A percentile compares a stretch with the other conserved stretches of the same genome.
phyloP scores from a whole-genome alignment of 495 filamentous ascomycete species.

The Aspergillus nanangensis region DNA sequence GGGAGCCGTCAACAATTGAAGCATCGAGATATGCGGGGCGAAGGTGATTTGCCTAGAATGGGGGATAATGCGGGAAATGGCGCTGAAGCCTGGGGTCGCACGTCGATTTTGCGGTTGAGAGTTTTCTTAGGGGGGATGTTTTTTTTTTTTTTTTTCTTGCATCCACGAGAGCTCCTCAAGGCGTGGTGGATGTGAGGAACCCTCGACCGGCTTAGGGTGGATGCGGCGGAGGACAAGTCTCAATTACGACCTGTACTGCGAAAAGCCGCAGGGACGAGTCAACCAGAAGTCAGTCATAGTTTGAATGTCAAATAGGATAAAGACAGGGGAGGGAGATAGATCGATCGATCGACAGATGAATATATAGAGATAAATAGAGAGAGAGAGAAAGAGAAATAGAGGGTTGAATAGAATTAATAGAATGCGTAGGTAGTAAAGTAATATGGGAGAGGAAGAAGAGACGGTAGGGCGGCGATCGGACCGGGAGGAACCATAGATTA shows the following conservation, averaged over 20 bases:
- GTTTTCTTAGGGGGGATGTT: neutral
- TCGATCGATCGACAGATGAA: too few relatives aligned
- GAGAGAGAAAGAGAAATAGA: neutral
- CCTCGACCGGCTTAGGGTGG: neutral
- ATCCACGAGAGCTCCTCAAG: constrained; percentile 4
- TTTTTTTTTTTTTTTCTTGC: neutral
- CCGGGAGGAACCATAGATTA: constrained; percentile 10
- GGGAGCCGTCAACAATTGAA: constrained; percentile 14
- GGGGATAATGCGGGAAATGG: constrained; percentile 9
- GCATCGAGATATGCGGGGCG: constrained; percentile 14
- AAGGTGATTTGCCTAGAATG: constrained; percentile 5
- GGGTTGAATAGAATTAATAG: neutral
- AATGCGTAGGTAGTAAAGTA: neutral
- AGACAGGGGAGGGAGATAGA: too few relatives aligned
- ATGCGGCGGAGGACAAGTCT: constrained; percentile 15
- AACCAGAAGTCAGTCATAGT: constrained; percentile 17
- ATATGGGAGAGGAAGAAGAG: neutral
- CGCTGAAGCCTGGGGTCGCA: neutral
- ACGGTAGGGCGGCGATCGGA: neutral
- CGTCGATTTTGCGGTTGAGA: too few relatives aligned
- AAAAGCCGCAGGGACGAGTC: constrained; percentile 1
- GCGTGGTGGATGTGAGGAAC: neutral
- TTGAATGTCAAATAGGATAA: too few relatives aligned
- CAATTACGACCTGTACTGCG: constrained; percentile 16
- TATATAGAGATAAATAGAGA: neutral